These are phyloP conservation scores for Chlamydomonas eustigma DNA, from an alignment of 139 green algal genomes.

Conservation along the genomic window DNA sequence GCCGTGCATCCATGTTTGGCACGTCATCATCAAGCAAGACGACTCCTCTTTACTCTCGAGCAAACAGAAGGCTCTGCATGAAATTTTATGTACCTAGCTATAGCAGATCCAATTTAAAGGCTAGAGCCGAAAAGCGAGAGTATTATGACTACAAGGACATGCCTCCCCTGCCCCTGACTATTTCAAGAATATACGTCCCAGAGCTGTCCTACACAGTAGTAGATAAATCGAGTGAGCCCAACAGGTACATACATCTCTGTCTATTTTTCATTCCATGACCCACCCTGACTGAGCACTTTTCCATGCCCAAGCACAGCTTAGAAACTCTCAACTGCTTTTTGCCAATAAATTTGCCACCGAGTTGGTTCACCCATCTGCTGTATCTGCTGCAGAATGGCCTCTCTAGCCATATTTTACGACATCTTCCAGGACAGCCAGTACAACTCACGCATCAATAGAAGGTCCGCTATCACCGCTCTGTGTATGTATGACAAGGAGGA, in stretches of 20 bases:
- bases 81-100: no score
- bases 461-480: constrained; percentile 46
- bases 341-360: no score
- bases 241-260: background rate
- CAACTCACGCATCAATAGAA: constrained; percentile 27
- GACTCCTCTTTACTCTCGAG: no score
- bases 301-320: no score
- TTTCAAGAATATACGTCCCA: constrained; percentile 41
- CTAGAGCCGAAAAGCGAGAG: constrained; percentile 20
- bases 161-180: constrained; percentile 36
- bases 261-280: no score
- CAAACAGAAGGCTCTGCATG: no score
- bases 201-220: constrained; percentile 46
- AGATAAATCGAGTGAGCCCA: constrained; percentile 23
- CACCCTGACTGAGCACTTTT: no score
- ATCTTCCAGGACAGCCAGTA: constrained; percentile 63
- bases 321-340: no score
- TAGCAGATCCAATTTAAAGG: no score
- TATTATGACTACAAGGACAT: constrained; percentile 54
- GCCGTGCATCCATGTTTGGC: no score
- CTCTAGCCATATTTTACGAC: constrained; percentile 58
- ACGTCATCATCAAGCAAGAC: no score
- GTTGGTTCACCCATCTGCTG: background rate
- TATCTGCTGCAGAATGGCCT: constrained; percentile 28
- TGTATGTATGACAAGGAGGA: constrained; percentile 63